Evolutionary conservation across 2,329 filamentous ascomycete genomes (phyloP).

Genomic region (Sporothrix luriei): DNA sequence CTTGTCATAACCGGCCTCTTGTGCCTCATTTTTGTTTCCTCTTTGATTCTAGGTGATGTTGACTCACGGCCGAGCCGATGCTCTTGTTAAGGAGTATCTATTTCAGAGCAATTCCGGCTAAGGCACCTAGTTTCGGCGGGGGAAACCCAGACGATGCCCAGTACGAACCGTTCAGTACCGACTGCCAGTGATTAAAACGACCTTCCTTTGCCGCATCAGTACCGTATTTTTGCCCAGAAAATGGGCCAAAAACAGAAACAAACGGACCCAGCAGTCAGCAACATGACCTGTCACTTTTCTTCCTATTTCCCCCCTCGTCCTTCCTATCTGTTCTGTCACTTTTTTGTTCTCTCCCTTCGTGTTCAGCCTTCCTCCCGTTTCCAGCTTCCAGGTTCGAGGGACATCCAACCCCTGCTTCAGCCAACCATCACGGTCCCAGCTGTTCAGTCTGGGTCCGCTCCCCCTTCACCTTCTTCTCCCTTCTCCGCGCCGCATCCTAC

Average conservation of each 20-base stretch:
- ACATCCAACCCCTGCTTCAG: no score
- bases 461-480: background rate
- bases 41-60: background rate
- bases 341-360: background rate
- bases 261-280: background rate
- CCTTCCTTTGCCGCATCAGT: no score
- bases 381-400: no score
- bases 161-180: no score
- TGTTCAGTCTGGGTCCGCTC: background rate
- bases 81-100: background rate
- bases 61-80: background rate
- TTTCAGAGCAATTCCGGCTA: no score
- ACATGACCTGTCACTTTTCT: constrained; percentile 1
- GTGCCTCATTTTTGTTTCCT: constrained; percentile 3
- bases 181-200: no score
- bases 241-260: background rate
- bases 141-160: no score
- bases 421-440: constrained; percentile 15
- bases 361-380: background rate
- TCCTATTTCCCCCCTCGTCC: background rate
- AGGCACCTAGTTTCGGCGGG: no score
- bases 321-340: background rate
- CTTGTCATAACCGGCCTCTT: background rate
- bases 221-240: background rate
- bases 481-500: no score